Base-by-base conservation (phyloP, 371 early-diverging fungal genomes). In the Capillidium heterosporum region DNA sequence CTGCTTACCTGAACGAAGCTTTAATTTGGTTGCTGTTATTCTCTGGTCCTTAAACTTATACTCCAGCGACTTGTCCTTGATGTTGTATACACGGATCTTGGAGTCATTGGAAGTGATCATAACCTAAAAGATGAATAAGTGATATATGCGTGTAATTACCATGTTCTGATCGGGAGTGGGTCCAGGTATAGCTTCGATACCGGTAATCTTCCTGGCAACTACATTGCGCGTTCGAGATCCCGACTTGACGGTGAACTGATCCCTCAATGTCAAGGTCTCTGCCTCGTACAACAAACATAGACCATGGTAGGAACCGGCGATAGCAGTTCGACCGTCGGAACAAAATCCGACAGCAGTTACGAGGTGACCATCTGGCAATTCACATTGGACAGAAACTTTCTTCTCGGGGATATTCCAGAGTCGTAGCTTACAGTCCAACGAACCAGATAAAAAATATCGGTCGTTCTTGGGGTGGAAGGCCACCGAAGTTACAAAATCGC, bases 391-490 rank as follows among this genome's bases (percentile, higher is more conserved):
- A 11, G 71, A 64, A n/a, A 89, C 85, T 31, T 71, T 69, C 61
- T 83, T 89, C 26, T 83, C 83, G 0, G 78, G 75, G 21, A 90
- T 80, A 60, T 79, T 82, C 91, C 91, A 91, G 41, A 91, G 50
- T 1, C 90, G 73, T 27, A 93, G 57, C 56, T 78, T 78, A 26
- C 84, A 70, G 65, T 90, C 91, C 41, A 87, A 63, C n/a, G 82
- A 85, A 0, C 89, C 90, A 5, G 82, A 77, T 21, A 87, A 59
- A 57, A 90, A 87, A 56, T 75, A 76, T 0, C 86, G 76, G 63
- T 89, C 87, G 64, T 91, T 89, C 65, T 67, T 70, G 51, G 91
- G 91, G 62, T 87, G 89, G 59, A 93, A 93, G 0, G 74, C 70
- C 2, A 89, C 80, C 28, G 82, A 71, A 1, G 87, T 78, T 1